Conservation (phyloP, 495 filamentous ascomycete species). For the Chaetomium tenue region DNA sequence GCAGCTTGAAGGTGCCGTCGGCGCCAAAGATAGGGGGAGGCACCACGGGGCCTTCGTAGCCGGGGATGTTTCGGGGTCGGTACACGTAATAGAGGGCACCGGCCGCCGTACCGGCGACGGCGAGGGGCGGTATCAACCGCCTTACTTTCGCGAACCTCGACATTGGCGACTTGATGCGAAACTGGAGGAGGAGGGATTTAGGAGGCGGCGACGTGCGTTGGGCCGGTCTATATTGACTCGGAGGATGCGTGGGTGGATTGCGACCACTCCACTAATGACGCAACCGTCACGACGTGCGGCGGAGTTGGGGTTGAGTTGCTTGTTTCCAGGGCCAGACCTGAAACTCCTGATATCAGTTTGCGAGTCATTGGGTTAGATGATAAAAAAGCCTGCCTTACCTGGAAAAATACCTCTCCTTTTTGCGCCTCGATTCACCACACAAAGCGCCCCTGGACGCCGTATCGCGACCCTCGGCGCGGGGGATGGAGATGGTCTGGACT, state of each 20-base stretch:
- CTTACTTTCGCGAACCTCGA: conserved; percentile 33
- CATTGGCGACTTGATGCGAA: conserved; percentile 24
- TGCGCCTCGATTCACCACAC: neutral
- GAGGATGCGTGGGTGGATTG: conserved; percentile 8
- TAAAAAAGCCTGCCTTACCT: neutral
- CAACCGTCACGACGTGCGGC: conserved; percentile 19
- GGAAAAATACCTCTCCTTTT: neutral
- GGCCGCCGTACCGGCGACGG: conserved; percentile 40
- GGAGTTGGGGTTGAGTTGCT: neutral
- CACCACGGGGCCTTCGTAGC: conserved; percentile 73
- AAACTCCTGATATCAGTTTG: conserved; percentile 2
- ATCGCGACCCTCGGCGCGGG: neutral
- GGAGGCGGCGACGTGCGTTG: neutral
- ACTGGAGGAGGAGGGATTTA: neutral
- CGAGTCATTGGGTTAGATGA: neutral
- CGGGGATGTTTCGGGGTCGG: conserved; percentile 82
- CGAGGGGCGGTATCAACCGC: conserved; percentile 42
- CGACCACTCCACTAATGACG: conserved; percentile 34
- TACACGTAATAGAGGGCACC: conserved; percentile 74
- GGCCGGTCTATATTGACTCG: conserved; percentile 3
- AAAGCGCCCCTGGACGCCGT: neutral
- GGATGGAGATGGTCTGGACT: neutral
- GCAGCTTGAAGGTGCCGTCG: conserved; percentile 74
- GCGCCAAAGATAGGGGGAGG: conserved; percentile 77
- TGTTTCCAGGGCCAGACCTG: conserved; percentile 7